A percentile compares a stretch with the other conserved stretches of the same genome.
Conservation (phyloP, 2,329 filamentous ascomycete species). For the Ascochyta lentis region DNA sequence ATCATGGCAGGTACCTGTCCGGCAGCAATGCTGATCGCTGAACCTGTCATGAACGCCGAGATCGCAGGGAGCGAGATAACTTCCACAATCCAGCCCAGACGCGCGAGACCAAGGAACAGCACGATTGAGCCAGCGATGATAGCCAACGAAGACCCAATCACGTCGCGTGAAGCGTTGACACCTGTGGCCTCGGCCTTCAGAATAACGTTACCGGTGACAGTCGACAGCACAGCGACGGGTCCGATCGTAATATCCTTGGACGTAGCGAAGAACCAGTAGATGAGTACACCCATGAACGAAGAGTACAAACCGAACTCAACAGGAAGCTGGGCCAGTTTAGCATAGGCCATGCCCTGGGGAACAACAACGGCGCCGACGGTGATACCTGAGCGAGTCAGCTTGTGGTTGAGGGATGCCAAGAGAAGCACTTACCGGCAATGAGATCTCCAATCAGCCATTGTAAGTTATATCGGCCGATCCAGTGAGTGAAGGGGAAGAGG, state of each 20-base stretch:
- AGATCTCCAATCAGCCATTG: conserved; percentile 91
- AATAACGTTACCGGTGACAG: conserved; percentile 83
- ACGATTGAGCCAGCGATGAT: conserved; percentile 83
- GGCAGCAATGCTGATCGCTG: conserved; percentile 84
- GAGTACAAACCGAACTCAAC: conserved; percentile 89
- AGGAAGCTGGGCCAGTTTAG: conserved; percentile 76
- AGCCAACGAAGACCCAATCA: conserved; percentile 67
- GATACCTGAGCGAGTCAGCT: conserved; percentile 58
- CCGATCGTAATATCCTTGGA: conserved; percentile 99
- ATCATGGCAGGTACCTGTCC: conserved; percentile 85
- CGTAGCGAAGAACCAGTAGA: conserved; percentile 98
- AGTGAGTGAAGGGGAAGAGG: conserved; percentile 87
- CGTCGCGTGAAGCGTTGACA: conserved; percentile 43
- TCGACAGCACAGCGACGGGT: conserved; percentile 94
- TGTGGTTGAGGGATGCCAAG: too few species aligned
- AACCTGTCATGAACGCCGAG: conserved; percentile 97
- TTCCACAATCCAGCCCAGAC: conserved; percentile 90
- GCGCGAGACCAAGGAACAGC: conserved; percentile 76
- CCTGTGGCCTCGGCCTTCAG: conserved; percentile 58
- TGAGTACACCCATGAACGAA: conserved; percentile 92
- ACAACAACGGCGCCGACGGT: conserved; percentile 83
- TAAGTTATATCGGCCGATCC: conserved; percentile 87
- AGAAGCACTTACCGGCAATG: conserved; percentile 74
- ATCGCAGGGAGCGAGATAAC: conserved; percentile 91
- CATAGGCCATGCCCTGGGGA: conserved; percentile 97